These are phyloP conservation scores for Monosporascus sp. DNA, from an alignment of 2,329 filamentous ascomycete genomes.

Conservation along the genomic window DNA sequence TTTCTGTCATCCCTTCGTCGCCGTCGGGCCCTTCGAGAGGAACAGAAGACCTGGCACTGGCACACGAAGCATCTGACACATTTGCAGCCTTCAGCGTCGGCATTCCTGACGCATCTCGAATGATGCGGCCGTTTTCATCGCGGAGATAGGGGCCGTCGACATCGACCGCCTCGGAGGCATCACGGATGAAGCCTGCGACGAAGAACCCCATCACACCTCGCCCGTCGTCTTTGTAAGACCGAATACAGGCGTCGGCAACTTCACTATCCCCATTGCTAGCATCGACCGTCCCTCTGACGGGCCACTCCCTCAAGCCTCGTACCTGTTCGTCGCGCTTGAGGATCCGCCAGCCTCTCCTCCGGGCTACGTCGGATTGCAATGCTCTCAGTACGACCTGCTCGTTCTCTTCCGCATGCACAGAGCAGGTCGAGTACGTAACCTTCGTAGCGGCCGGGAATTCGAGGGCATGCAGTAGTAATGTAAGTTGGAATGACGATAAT, in stretches of 20 bases:
- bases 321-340: conserved; percentile 68
- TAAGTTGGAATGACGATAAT: conserved; percentile 76
- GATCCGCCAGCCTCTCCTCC: conserved; percentile 69
- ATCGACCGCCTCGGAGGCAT: conserved; percentile 25
- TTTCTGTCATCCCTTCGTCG: conserved; percentile 13
- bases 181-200: conserved; percentile 76
- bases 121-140: conserved; percentile 23
- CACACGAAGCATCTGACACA: conserved; percentile 37
- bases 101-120: conserved; percentile 25
- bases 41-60: conserved; percentile 33
- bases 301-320: conserved; percentile 70
- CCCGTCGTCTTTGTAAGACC: conserved; percentile 75
- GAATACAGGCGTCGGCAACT: conserved; percentile 69
- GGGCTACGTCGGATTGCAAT: conserved; percentile 62
- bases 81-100: conserved; percentile 25
- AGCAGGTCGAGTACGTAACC: conserved; percentile 93
- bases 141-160: conserved; percentile 24
- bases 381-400: conserved; percentile 75
- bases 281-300: conserved; percentile 53
- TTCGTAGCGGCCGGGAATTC: conserved; percentile 67
- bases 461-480: conserved; percentile 79
- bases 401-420: conserved; percentile 81
- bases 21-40: conserved; percentile 30
- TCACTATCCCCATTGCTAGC: conserved; percentile 44
- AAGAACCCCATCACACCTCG: conserved; percentile 94